phyloP scores from a whole-genome alignment of 2,329 filamentous ascomycete species.

The Cordyceps militaris region DNA sequence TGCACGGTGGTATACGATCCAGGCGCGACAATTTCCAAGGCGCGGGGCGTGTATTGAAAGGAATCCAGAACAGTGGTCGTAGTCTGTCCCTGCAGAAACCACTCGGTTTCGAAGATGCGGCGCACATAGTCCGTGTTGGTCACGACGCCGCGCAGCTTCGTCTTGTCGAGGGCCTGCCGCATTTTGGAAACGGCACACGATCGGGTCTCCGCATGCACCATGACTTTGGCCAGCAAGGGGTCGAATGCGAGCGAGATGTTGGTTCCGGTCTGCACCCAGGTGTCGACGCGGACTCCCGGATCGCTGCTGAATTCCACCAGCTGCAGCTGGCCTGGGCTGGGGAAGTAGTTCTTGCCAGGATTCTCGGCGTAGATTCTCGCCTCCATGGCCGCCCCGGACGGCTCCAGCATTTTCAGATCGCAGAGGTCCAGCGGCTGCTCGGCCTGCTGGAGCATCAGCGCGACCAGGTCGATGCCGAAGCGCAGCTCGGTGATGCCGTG shows the following conservation, averaged over 20 bases:
- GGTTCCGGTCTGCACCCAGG: constrained; percentile 53
- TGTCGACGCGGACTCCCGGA: constrained; percentile 49
- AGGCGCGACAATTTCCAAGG: constrained; percentile 48
- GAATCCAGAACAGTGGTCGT: constrained; percentile 48
- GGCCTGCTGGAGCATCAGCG: constrained; percentile 35
- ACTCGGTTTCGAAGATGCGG: constrained; percentile 37
- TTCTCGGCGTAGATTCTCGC: constrained; percentile 40
- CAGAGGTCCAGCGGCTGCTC: constrained; percentile 14
- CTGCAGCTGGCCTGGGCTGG: constrained; percentile 52
- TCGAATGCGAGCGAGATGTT: constrained; percentile 52
- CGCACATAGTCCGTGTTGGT: constrained; percentile 52
- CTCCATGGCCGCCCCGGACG: constrained; percentile 30
- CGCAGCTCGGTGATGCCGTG: constrained; percentile 61
- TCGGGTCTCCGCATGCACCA: constrained; percentile 39
- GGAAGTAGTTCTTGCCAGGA: constrained; percentile 50
- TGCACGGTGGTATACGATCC: constrained; percentile 53
- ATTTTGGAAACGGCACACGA: constrained; percentile 38
- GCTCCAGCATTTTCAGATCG: constrained; percentile 9
- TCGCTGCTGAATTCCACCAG: constrained; percentile 47
- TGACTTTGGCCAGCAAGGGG: constrained; percentile 51
- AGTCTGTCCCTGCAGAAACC: constrained; percentile 43
- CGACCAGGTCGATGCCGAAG: constrained; percentile 65
- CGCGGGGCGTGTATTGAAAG: constrained; percentile 42
- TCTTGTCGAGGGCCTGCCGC: constrained; percentile 35
- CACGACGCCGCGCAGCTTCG: constrained; percentile 38